Evolutionary conservation across 2,329 filamentous ascomycete genomes (phyloP), one percentile per base, ranked within the genome.

Genomic region (Beauveria sp.): DNA sequence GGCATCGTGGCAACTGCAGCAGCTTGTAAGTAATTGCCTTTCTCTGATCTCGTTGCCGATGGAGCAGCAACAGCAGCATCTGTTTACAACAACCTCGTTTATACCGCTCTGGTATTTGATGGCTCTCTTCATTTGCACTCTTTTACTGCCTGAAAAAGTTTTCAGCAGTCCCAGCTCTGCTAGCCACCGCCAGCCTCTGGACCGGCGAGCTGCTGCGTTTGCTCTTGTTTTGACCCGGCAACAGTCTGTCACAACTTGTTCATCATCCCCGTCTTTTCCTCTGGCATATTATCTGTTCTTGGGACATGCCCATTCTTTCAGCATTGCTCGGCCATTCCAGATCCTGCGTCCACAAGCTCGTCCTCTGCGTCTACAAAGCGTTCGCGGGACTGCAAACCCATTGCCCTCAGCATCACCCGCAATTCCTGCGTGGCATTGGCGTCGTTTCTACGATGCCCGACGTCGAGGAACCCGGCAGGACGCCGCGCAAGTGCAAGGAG

Each of bases 1-100:
- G 5, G 67, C 67, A 30, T 59, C 60, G 14, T 76, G 73, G 74
- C 67, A 72, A 41, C 67, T 80, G 28, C 73, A 73, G 60, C 68
- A 67, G 63, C 64, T 72, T 63, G 78, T 80, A 66, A 74, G 76
- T 72, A 0, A 12, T 18, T 20, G 51, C 10, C 8, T 63, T 54
- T 61, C 59, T 58, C 53, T 37, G 57, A 59, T 55, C 28, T 4
- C 44, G n/a, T 10, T n/a, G 18, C 18, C 8, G 14, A 43, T 59
- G 47, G 9, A 14, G 7, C 14, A n/a, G 34, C 20, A 41, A 26
- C 30, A 40, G 12, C 48, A 10, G n/a, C 34, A 30, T 10, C 3
- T 40, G 28, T 34, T 34, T 14, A n/a, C 24, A 16, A 26, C 9
- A 43, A 37, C 34, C 5, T 16, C 12, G 34, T 37, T 37, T 16